A percentile compares a stretch with the other conserved stretches of the same genome.
These are phyloP conservation scores for Ogataea kodamae DNA, from an alignment of 805 yeast genomes.

Conservation along the genomic window DNA sequence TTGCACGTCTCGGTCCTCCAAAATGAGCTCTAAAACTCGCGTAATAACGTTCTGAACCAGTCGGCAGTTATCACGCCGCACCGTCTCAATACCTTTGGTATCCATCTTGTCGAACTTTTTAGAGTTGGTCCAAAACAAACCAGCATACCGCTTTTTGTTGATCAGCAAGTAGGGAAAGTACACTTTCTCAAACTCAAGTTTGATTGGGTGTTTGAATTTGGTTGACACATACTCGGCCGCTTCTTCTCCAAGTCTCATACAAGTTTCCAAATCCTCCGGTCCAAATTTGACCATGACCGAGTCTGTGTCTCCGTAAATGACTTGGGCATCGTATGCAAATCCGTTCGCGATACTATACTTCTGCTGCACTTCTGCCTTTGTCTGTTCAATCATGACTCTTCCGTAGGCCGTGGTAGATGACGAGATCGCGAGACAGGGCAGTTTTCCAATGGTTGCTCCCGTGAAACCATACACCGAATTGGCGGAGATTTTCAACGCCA, in stretches of 20 bases:
- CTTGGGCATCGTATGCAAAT: slow-evolving; percentile 77
- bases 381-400: slow-evolving; percentile 91
- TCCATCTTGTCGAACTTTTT: slow-evolving; percentile 96
- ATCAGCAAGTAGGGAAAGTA: slow-evolving; percentile 91
- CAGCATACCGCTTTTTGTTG: slow-evolving; percentile 96
- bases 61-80: slow-evolving; percentile 95
- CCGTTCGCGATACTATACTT: slow-evolving; percentile 81
- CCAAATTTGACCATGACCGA: slow-evolving; percentile 99
- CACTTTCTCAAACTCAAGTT: slow-evolving; percentile 93
- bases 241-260: slow-evolving; percentile 90
- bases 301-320: slow-evolving; percentile 97
- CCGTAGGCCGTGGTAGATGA: slow-evolving; percentile 96
- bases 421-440: slow-evolving; percentile 95
- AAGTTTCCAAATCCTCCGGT: slow-evolving; percentile 65
- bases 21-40: slow-evolving; percentile 75
- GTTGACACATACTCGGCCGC: slow-evolving; percentile 88
- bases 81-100: slow-evolving; percentile 97
- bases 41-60: slow-evolving; percentile 93
- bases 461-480: slow-evolving; percentile 98
- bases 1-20: slow-evolving; percentile 81
- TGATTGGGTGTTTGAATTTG: slow-evolving; percentile 79
- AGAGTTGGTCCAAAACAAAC: slow-evolving; percentile 91
- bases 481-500: slow-evolving; percentile 94
- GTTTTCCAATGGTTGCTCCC: slow-evolving; percentile 96
- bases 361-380: slow-evolving; percentile 81